phyloP scores from a whole-genome alignment of 2,329 filamentous ascomycete genomes.

The Colletotrichum viniferum region DNA sequence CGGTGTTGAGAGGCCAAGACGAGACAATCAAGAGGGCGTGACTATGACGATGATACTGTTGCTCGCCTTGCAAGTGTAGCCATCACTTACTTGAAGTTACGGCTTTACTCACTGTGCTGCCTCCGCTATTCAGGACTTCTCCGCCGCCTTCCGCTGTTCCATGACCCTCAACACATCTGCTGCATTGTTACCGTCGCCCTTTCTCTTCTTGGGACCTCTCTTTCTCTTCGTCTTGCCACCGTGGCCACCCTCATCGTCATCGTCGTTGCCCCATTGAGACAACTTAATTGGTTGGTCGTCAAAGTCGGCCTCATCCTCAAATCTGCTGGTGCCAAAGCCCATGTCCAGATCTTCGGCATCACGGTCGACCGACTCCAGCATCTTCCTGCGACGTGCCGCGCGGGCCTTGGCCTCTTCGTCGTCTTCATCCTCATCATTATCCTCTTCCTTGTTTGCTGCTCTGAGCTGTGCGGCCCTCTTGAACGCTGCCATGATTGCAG shows the following conservation, averaged over 20 bases:
- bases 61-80: background rate
- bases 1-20: background rate
- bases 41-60: background rate
- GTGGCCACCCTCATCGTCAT: conserved; percentile 49
- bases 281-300: conserved; percentile 72
- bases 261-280: conserved; percentile 63
- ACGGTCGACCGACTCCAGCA: conserved; percentile 75
- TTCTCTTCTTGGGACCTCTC: conserved; percentile 75
- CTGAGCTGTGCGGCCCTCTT: conserved; percentile 78
- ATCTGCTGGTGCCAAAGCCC: conserved; percentile 87
- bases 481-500: conserved; percentile 81
- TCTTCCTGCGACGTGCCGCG: conserved; percentile 72
- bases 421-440: conserved; percentile 42
- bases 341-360: conserved; percentile 93
- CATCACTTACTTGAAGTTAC: background rate
- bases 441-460: conserved; percentile 33
- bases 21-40: background rate
- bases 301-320: conserved; percentile 86
- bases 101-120: background rate
- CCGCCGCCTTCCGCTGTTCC: conserved; percentile 57
- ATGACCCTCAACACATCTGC: conserved; percentile 82
- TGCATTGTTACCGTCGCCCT: conserved; percentile 79
- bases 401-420: conserved; percentile 57
- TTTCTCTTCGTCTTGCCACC: conserved; percentile 65
- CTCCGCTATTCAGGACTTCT: conserved; percentile 17